Base-by-base conservation (phyloP, 2,329 filamentous ascomycete species). In the Zalaria sp. region DNA sequence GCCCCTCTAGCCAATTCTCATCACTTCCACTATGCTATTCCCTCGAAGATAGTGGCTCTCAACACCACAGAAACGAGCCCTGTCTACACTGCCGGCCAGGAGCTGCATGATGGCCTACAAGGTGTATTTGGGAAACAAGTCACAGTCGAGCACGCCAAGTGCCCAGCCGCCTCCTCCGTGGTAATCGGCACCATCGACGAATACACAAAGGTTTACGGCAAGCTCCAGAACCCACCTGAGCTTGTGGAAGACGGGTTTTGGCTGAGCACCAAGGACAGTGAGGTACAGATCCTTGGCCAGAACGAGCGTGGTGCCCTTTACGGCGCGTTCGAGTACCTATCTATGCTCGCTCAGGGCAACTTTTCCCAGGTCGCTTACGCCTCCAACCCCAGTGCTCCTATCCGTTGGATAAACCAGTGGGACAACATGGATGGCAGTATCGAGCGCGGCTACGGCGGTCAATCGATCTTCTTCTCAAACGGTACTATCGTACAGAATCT, bases 401-500 rank as follows among this genome's bases (percentile, higher is more conserved):
- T 84, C 35, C 69, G 80, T 47, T 83, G 79, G 80, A 71, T 75
- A 0, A 83, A 84, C 51, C 72, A 84, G 48, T 84, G 80, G 80
- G 78, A 84, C 53, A 83, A 84, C 48, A 63, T 83, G 55, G 71
- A 79, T 44, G 71, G 79, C 8, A 75, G 68, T 34, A 76, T 84
- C 36, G 80, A 83, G 55, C 65, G 79, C 41, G 80, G 80, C 11
- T 84, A 80, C 49, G 79, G 68, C 3, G 80, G 81, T 0, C 60
- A 67, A 0, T 83, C 79, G 1, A 79, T 83, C 42, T 84, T 83
- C 60, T 84, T 83, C 58, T 59, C 64, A 37, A 60, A 75, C 40
- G 76, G 73, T 38, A 54, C 57, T 6, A 64, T 80, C 5, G 59
- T 71, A n/a, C 61, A 72, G 3, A 71, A 83, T 46, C 62, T 79